Evolutionary conservation across 2,329 filamentous ascomycete species (phyloP).

Genomic region (Sporothrix schenckii): DNA sequence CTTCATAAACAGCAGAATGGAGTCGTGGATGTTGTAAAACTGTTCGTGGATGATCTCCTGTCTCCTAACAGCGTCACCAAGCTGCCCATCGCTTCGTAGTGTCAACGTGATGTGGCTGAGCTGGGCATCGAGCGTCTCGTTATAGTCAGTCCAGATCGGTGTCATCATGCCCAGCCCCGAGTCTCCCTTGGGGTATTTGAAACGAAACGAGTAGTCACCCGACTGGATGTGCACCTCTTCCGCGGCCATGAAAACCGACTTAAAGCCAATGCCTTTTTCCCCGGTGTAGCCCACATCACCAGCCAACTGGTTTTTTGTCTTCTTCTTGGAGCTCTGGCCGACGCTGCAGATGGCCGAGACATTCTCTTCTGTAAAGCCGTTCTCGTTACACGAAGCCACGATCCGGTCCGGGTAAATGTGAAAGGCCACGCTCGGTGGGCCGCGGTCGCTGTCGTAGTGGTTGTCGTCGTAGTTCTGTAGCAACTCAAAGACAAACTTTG

Average conservation of each 20-base stretch:
- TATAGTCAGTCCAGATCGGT: conserved; percentile 46
- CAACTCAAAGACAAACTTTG: conserved; percentile 56
- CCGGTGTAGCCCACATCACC: conserved; percentile 49
- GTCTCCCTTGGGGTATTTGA: conserved; percentile 46
- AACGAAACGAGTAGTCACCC: conserved; percentile 50
- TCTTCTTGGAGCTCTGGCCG: conserved; percentile 51
- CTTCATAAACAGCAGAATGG: conserved; percentile 49
- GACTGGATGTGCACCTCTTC: conserved; percentile 52
- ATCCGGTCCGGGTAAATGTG: conserved; percentile 45
- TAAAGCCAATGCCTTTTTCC: conserved; percentile 57
- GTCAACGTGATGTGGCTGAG: conserved; percentile 47
- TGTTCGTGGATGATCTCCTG: conserved; percentile 41
- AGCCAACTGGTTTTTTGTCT: conserved; percentile 36
- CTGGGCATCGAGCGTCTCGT: conserved; percentile 30
- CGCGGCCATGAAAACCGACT: conserved; percentile 54
- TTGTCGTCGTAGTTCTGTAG: conserved; percentile 61
- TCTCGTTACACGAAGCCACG: conserved; percentile 55
- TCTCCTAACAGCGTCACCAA: conserved; percentile 18
- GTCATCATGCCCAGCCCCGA: conserved; percentile 57
- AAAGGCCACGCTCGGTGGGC: conserved; percentile 44
- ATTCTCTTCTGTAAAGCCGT: conserved; percentile 50
- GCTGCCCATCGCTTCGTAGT: conserved; percentile 41
- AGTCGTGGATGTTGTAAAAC: conserved; percentile 46
- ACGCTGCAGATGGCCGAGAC: conserved; percentile 52
- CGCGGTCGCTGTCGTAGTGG: conserved; percentile 41